These are phyloP conservation scores for Ogataea pini DNA, from an alignment of 805 yeast genomes.

Conservation along the genomic window DNA sequence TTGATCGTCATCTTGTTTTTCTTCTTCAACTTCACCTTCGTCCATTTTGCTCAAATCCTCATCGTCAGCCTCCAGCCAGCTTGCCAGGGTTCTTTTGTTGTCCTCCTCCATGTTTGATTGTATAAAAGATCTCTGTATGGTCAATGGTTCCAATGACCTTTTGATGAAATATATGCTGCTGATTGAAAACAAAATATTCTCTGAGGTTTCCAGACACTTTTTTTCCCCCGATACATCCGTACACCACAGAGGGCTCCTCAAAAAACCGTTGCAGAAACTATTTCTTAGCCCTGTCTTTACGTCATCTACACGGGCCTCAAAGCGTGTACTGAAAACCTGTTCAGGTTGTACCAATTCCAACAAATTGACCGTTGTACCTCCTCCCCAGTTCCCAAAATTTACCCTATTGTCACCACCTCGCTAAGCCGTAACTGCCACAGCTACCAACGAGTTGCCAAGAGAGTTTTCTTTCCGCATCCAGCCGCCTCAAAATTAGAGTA, in stretches of 20 bases:
- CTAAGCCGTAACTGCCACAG: too few species aligned
- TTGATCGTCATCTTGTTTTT: slow-evolving; percentile 27
- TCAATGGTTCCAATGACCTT: background rate
- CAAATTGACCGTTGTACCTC: too few species aligned
- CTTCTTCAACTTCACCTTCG: background rate
- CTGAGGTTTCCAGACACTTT: background rate
- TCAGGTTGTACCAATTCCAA: too few species aligned
- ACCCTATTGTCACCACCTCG: too few species aligned
- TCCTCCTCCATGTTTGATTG: slow-evolving; percentile 16
- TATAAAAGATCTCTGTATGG: too few species aligned
- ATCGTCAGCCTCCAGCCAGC: slow-evolving; percentile 27
- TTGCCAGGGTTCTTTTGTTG: slow-evolving; percentile 27
- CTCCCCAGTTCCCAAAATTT: too few species aligned
- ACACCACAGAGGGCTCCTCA: slow-evolving; percentile 4
- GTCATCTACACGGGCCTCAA: too few species aligned
- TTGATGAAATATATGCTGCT: background rate
- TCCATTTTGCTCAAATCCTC: background rate
- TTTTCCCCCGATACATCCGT: slow-evolving; percentile 3
- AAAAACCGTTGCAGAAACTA: background rate
- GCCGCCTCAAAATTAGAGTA: too few species aligned
- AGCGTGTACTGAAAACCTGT: too few species aligned
- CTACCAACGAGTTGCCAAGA: too few species aligned
- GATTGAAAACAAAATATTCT: background rate
- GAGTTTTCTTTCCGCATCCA: too few species aligned
- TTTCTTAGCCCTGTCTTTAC: too few species aligned